phyloP scores from a whole-genome alignment of 495 filamentous ascomycete genomes.

The Pseudomonodictys pantanalensis region DNA sequence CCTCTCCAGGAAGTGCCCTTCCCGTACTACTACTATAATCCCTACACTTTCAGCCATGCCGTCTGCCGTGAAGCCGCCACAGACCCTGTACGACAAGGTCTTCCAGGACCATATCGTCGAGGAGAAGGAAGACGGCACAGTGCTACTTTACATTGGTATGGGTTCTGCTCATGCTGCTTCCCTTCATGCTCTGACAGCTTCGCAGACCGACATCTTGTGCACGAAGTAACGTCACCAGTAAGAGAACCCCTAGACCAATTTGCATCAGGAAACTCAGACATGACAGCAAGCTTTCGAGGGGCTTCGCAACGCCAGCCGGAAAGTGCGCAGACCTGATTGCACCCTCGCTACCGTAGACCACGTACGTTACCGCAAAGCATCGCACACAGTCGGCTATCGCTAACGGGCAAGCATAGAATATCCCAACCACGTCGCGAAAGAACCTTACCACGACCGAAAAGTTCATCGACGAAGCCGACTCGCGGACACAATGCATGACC shows the following conservation, averaged over 20 bases:
- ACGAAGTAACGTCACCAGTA: conserved; percentile 95
- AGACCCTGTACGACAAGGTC: conserved; percentile 98
- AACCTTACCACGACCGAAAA: conserved; percentile 77
- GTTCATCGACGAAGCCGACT: conserved; percentile 93
- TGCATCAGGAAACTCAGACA: conserved; percentile 29
- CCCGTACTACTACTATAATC: conserved; percentile 3
- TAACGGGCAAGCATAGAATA: conserved; percentile 59
- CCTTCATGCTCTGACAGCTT: conserved; percentile 11
- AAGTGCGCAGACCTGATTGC: conserved; percentile 90
- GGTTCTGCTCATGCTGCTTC: conserved; percentile 39
- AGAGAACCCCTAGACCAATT: conserved; percentile 21
- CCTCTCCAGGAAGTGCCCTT: neutral
- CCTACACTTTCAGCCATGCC: conserved; percentile 59
- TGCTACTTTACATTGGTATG: conserved; percentile 86
- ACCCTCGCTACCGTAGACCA: conserved; percentile 96
- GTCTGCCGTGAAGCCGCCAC: conserved; percentile 67
- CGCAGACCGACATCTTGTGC: conserved; percentile 86
- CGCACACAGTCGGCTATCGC: conserved; percentile 6
- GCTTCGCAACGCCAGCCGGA: conserved; percentile 77
- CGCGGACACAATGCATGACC: conserved; percentile 87
- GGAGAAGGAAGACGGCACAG: conserved; percentile 86
- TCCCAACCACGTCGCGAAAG: conserved; percentile 85
- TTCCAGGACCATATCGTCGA: conserved; percentile 90
- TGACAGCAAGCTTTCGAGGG: conserved; percentile 93
- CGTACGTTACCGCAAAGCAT: conserved; percentile 54